Conservation (phyloP, 2,329 filamentous ascomycete species). For the Verticillium klebahnii region DNA sequence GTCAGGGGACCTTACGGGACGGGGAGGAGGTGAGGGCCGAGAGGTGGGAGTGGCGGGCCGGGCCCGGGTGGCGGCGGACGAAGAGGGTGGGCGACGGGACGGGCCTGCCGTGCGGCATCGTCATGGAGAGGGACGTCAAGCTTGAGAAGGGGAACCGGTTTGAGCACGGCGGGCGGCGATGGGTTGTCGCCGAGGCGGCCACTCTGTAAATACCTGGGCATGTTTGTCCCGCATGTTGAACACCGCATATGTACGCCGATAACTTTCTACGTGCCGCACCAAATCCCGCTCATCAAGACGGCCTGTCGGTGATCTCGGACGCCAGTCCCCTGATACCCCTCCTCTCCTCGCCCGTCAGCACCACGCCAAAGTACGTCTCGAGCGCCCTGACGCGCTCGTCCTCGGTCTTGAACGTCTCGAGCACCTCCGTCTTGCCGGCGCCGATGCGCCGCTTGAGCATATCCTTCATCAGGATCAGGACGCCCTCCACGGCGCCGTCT, state of each 20-base stretch:
- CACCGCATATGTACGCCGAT: too few relatives aligned
- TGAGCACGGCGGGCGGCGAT: constrained; percentile 18
- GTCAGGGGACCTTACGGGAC: constrained; percentile 50
- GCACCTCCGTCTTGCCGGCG: constrained; percentile 30
- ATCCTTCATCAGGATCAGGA: constrained; percentile 36
- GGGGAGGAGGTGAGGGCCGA: constrained; percentile 42
- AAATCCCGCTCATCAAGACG: background rate
- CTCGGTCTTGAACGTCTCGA: constrained; percentile 41
- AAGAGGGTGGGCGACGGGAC: constrained; percentile 26
- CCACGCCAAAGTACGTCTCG: constrained; percentile 44
- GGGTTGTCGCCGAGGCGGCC: constrained; percentile 27
- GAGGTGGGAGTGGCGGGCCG: constrained; percentile 44
- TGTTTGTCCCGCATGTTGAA: too few relatives aligned
- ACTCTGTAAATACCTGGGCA: background rate
- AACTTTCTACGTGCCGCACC: constrained; percentile 3
- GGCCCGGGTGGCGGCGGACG: constrained; percentile 28
- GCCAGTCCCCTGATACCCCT: constrained; percentile 39
- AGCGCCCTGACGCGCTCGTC: constrained; percentile 42
- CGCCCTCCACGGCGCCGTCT: constrained; percentile 21
- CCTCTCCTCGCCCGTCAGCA: constrained; percentile 39
- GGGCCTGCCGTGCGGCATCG: constrained; percentile 27
- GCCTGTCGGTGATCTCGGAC: constrained; percentile 11
- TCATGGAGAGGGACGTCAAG: constrained; percentile 10
- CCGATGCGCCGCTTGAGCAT: constrained; percentile 38
- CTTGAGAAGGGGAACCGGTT: constrained; percentile 15